Base-by-base conservation (phyloP, 1,284 basidiomycete genomes). In the Ceratobasidium sp. region DNA sequence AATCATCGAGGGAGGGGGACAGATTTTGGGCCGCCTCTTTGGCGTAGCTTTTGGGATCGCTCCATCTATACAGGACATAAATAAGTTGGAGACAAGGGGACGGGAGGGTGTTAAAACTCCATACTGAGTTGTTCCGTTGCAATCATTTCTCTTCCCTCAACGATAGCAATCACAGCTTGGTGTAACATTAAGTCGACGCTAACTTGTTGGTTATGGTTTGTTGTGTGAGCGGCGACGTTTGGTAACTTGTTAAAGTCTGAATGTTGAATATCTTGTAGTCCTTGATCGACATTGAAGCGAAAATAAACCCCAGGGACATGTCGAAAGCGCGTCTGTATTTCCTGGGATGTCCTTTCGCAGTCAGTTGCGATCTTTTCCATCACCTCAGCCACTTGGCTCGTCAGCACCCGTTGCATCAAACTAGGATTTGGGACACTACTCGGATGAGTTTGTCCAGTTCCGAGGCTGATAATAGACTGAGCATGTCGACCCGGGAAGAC, bases 251-350 rank as follows among this genome's bases (percentile, higher is more conserved):
- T 22, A 29, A 33, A 51, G 14, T 48, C 69, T 1, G 29, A 36
- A 19, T n/a, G 1, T 2, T 33, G 57, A 53, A 62, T 53, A 53
- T 44, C 19, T 19, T 62, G 47, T 9, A 53, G 19, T 45, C 69
- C 69, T 22, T 62, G 69, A 19, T 51, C 48, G 2, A 62, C 57
- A 22, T 48, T 72, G 31, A 72, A 44, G 9, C 69, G 17, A 44
- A 51, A 72, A 22, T 62, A 72, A 6, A 72, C 24, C 1, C 47
- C 47, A 9, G 45, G 41, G n/a, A 7, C 4, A 9, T 15, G 7
- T 17, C 22, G 22, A 27, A 72, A 62, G n/a, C 47, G 22, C 14
- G 2, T 24, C 8, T 11, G 5, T 31, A 72, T 51, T 2, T 36
- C 45, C 19, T 62, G 11, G 5, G 56, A 31, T 1, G 31, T 62